Percentiles rank a stretch among this genome's conserved stretches.
phyloP scores from a whole-genome alignment of 768 basidiomycete genomes.

The Amanita jacksonii region DNA sequence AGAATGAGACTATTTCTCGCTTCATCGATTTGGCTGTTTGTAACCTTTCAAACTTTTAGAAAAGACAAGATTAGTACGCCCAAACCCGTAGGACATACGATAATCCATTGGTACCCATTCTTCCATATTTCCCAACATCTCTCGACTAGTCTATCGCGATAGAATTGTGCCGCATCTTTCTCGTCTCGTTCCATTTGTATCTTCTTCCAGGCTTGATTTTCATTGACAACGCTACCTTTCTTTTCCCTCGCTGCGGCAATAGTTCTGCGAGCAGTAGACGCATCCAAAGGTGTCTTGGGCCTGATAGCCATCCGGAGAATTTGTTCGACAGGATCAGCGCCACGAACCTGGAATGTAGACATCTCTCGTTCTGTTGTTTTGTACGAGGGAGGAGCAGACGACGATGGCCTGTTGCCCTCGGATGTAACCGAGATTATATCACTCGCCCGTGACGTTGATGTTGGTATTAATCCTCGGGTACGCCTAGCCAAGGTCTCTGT shows the following conservation, averaged over 20 bases:
- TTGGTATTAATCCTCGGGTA: slow-evolving; percentile 1
- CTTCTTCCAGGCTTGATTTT: slow-evolving; percentile 73
- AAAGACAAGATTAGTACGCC: slow-evolving; percentile 7
- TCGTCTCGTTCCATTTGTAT: slow-evolving; percentile 64
- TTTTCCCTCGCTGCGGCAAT: slow-evolving; percentile 28
- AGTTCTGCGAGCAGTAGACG: slow-evolving; percentile 19
- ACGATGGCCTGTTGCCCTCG: slow-evolving; percentile 13
- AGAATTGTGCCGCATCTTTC: slow-evolving; percentile 59
- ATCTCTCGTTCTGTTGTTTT: slow-evolving; percentile 13
- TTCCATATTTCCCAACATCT: slow-evolving; percentile 73
- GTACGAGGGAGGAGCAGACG: slow-evolving; percentile 16
- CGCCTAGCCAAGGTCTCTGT: slow-evolving; percentile 8
- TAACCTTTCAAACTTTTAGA: slow-evolving; percentile 41
- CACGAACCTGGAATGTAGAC: neutral
- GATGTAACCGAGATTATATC: slow-evolving; percentile 5
- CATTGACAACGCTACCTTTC: slow-evolving; percentile 45
- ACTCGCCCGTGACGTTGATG: neutral
- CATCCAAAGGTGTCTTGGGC: slow-evolving; percentile 8
- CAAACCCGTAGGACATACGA: slow-evolving; percentile 35
- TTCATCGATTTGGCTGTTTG: slow-evolving; percentile 53
- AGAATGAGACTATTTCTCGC: slow-evolving; percentile 62
- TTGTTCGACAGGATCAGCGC: neutral
- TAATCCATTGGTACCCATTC: slow-evolving; percentile 61
- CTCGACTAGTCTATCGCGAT: slow-evolving; percentile 51
- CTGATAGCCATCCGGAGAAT: neutral